phyloP scores from a whole-genome alignment of 2,329 filamentous ascomycete genomes.

The Paecilomyces sp. region DNA sequence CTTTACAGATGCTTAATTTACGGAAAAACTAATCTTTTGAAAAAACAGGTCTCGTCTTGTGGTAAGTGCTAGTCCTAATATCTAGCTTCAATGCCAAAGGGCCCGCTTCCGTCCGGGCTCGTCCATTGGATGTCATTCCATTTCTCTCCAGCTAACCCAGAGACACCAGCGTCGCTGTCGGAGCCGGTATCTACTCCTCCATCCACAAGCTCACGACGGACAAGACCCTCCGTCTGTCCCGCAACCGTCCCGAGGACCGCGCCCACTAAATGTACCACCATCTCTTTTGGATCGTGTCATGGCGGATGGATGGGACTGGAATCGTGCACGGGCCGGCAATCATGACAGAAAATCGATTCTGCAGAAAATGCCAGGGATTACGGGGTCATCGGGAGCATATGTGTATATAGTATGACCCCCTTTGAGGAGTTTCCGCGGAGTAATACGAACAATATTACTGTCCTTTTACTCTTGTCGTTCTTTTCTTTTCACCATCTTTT shows the following conservation, averaged over 20 bases:
- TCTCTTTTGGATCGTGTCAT: constrained; percentile 13
- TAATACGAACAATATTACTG: constrained; percentile 20
- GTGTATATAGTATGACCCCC: constrained; percentile 32
- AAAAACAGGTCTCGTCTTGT: constrained; percentile 69
- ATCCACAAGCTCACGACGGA: constrained; percentile 76
- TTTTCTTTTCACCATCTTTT: constrained; percentile 9
- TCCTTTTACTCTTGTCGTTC: constrained; percentile 1
- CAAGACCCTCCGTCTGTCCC: constrained; percentile 82
- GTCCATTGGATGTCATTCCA: constrained; percentile 8
- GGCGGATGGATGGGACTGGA: background rate
- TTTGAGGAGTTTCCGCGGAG: constrained; percentile 17
- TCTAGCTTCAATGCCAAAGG: background rate
- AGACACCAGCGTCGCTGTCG: constrained; percentile 54
- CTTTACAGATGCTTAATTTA: background rate
- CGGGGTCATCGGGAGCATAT: constrained; percentile 14
- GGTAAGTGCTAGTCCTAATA: constrained; percentile 47
- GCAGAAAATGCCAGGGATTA: constrained; percentile 8
- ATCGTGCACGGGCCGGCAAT: constrained; percentile 18
- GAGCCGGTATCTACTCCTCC: constrained; percentile 76
- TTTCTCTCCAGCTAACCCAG: constrained; percentile 12
- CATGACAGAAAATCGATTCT: constrained; percentile 20
- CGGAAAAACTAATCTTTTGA: background rate
- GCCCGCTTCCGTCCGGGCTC: constrained; percentile 1
- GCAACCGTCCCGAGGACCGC: constrained; percentile 51
- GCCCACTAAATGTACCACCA: constrained; percentile 31